phyloP scores from a whole-genome alignment of 1,284 basidiomycete species.

The Pulchroboletus neoregius region DNA sequence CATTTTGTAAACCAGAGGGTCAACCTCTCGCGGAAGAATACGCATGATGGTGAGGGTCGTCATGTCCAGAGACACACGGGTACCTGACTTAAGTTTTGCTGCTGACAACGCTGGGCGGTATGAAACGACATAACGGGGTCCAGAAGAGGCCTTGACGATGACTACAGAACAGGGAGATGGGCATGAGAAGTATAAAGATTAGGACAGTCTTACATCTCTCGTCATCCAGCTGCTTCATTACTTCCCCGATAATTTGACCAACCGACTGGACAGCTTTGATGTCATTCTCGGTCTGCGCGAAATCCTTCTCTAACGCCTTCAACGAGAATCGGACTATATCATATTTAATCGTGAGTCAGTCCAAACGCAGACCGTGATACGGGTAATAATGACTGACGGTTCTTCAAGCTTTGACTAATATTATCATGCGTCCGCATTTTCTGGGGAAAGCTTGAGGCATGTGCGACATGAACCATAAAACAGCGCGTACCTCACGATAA shows the following conservation, averaged over 20 bases:
- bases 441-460: constrained; percentile 41
- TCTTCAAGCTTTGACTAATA: constrained; percentile 82
- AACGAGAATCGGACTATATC: constrained; percentile 73
- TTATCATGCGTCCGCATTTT: constrained; percentile 89
- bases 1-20: constrained; percentile 99
- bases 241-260: constrained; percentile 98
- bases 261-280: constrained; percentile 99
- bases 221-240: constrained; percentile 97
- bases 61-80: constrained; percentile 98
- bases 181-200: constrained; percentile 5
- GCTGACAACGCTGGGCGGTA: constrained; percentile 92
- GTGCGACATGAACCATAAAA: not conserved
- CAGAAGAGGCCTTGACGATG: constrained; percentile 98
- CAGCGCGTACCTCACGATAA: constrained; percentile 56
- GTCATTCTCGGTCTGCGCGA: constrained; percentile 96
- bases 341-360: constrained; percentile 5
- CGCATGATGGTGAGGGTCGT: constrained; percentile 99
- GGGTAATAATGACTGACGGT: constrained; percentile 50
- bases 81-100: constrained; percentile 89
- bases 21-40: constrained; percentile 95
- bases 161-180: constrained; percentile 46
- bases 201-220: constrained; percentile 77
- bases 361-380: not conserved
- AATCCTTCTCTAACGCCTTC: constrained; percentile 86
- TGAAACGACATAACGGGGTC: constrained; percentile 98